Conservation (phyloP, 2,329 filamentous ascomycete genomes). For the Dactylellina sp. region DNA sequence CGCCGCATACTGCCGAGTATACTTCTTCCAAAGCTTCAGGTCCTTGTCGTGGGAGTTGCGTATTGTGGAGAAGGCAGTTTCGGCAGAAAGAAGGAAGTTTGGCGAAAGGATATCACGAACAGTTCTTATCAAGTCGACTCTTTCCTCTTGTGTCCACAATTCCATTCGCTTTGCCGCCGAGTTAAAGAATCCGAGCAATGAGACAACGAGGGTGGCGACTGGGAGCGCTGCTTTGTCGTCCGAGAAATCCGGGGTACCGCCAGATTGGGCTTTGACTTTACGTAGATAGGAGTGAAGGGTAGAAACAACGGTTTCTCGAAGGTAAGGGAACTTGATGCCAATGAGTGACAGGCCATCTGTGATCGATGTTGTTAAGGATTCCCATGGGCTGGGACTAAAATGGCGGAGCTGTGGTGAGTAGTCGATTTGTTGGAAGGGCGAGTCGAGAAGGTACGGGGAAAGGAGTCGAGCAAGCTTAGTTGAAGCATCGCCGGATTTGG, state of each 20-base stretch:
- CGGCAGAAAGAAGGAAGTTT: constrained; percentile 83
- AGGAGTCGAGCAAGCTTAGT: constrained; percentile 82
- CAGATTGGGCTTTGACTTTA: constrained; percentile 61
- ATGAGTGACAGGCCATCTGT: constrained; percentile 84
- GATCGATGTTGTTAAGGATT: constrained; percentile 81
- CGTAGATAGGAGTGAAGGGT: constrained; percentile 79
- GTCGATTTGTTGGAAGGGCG: constrained; percentile 80
- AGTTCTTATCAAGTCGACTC: constrained; percentile 76
- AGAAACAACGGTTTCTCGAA: constrained; percentile 75
- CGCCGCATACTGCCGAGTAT: constrained; percentile 82
- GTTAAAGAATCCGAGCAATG: constrained; percentile 89
- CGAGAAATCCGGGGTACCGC: constrained; percentile 61
- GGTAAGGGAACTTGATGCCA: constrained; percentile 76
- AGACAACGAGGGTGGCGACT: constrained; percentile 81
- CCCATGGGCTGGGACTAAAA: constrained; percentile 88
- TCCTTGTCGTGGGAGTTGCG: constrained; percentile 82
- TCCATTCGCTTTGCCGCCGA: constrained; percentile 80
- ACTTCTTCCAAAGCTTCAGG: constrained; percentile 77
- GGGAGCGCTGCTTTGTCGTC: constrained; percentile 72
- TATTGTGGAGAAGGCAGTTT: constrained; percentile 89
- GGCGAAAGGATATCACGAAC: constrained; percentile 82
- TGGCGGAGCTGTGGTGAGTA: constrained; percentile 84
- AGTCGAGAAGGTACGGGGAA: constrained; percentile 85
- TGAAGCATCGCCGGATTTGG: constrained; percentile 78
- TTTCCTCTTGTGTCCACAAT: constrained; percentile 83